Evolutionary conservation across 1,284 basidiomycete species (phyloP).

Genomic region (Xerocomus amazonicus): DNA sequence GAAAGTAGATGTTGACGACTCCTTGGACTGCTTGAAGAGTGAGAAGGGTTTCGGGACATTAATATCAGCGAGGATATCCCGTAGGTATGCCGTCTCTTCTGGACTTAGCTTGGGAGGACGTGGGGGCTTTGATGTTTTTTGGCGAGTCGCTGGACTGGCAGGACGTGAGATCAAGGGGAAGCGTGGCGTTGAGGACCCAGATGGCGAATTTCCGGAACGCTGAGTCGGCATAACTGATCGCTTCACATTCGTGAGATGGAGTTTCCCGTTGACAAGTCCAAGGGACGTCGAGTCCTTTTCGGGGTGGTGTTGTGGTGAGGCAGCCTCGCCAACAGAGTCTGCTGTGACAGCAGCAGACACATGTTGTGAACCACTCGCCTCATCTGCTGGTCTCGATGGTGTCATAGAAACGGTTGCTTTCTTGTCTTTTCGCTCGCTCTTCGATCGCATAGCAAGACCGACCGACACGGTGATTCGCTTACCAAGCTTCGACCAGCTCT

Average conservation of each 20-base stretch:
- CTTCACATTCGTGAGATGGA: slow-evolving; percentile 28
- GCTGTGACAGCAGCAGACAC: not conserved
- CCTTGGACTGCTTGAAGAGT: slow-evolving; percentile 41
- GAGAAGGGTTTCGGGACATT: slow-evolving; percentile 40
- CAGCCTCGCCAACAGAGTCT: slow-evolving; percentile 1
- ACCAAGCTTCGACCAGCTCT: slow-evolving; percentile 57
- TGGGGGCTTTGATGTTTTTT: slow-evolving; percentile 38
- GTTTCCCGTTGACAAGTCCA: slow-evolving; percentile 26
- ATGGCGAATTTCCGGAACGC: slow-evolving; percentile 16
- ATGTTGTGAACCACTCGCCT: slow-evolving; percentile 6
- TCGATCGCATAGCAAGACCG: slow-evolving; percentile 33
- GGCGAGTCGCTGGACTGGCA: slow-evolving; percentile 20
- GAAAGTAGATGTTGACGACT: slow-evolving; percentile 10
- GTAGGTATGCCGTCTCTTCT: slow-evolving; percentile 61
- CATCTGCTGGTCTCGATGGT: slow-evolving; percentile 7
- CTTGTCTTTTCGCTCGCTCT: slow-evolving; percentile 32
- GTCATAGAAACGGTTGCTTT: not conserved
- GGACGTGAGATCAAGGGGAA: slow-evolving; percentile 24
- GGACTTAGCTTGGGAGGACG: slow-evolving; percentile 50
- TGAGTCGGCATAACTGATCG: slow-evolving; percentile 23
- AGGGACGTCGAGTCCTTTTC: slow-evolving; percentile 26
- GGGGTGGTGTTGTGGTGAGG: not conserved
- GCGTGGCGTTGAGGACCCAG: slow-evolving; percentile 16
- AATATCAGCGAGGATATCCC: slow-evolving; percentile 62
- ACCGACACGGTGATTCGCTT: slow-evolving; percentile 57